These are phyloP conservation scores for Simplicillium aogashimaense DNA, from an alignment of 2,329 filamentous ascomycete genomes.

Conservation along the genomic window DNA sequence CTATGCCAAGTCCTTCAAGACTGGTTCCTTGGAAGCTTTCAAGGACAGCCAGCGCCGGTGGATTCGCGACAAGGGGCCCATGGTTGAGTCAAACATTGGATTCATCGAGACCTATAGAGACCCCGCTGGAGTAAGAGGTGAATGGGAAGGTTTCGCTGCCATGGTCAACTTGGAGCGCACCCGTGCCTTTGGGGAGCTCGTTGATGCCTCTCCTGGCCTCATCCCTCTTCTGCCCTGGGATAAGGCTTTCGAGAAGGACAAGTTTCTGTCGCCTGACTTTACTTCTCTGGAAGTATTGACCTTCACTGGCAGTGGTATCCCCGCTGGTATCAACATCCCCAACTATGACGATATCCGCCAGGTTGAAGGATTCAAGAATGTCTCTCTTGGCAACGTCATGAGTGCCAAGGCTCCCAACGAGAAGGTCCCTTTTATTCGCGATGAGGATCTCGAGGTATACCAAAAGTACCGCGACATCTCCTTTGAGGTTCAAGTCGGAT, in stretches of 20 bases:
- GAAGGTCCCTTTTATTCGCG: constrained; percentile 80
- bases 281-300: constrained; percentile 87
- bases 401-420: constrained; percentile 88
- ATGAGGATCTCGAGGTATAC: constrained; percentile 68
- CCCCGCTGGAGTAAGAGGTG: constrained; percentile 68
- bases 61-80: constrained; percentile 75
- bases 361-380: constrained; percentile 82
- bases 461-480: constrained; percentile 75
- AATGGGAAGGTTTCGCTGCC: constrained; percentile 79
- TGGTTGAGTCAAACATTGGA: constrained; percentile 71
- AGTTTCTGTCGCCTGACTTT: constrained; percentile 90
- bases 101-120: constrained; percentile 84
- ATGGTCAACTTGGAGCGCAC: constrained; percentile 88
- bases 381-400: constrained; percentile 86
- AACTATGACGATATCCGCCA: constrained; percentile 74
- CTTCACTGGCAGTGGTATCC: constrained; percentile 59
- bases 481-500: constrained; percentile 92
- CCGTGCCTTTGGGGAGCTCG: constrained; percentile 74
- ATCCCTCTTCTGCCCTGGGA: constrained; percentile 88
- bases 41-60: constrained; percentile 73
- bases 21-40: constrained; percentile 66
- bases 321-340: constrained; percentile 58
- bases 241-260: constrained; percentile 88
- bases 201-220: constrained; percentile 67
- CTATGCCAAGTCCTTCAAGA: constrained; percentile 65